phyloP scores from a whole-genome alignment of 1,284 basidiomycete genomes.

The Malassezia sympodialis region DNA sequence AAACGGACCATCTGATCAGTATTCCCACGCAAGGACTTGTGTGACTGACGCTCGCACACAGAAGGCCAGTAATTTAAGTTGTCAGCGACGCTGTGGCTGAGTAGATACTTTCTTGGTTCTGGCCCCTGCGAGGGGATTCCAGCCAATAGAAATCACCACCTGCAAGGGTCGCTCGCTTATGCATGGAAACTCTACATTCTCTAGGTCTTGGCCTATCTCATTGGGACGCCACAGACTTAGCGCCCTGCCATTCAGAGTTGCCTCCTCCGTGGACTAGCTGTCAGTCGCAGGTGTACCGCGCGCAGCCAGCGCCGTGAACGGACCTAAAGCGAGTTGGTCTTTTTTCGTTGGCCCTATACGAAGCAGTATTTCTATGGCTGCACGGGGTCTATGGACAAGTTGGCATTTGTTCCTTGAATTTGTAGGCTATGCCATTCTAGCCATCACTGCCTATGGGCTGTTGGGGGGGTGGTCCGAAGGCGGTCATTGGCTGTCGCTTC shows the following conservation, averaged over 20 bases:
- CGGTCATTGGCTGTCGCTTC: conserved; percentile 2
- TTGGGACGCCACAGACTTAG: neutral
- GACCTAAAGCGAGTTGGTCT: neutral
- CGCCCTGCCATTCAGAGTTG: neutral
- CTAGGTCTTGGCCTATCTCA: neutral
- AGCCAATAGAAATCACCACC: neutral
- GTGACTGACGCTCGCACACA: neutral
- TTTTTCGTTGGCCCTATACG: neutral
- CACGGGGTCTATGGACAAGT: neutral
- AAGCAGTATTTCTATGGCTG: neutral
- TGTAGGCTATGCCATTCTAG: neutral
- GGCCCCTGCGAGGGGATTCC: neutral
- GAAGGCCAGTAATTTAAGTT: neutral
- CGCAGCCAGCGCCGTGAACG: neutral
- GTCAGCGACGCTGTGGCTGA: neutral
- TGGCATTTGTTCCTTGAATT: neutral
- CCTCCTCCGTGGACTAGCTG: neutral
- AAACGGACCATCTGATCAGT: conserved; percentile 6
- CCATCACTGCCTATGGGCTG: neutral
- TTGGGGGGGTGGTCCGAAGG: conserved; percentile 4
- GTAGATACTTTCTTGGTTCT: neutral
- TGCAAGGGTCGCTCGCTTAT: neutral
- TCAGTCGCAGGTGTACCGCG: neutral
- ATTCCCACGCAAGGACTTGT: neutral
- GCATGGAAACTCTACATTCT: neutral